A percentile compares a stretch with the other conserved stretches of the same genome.
Conservation (phyloP, 768 basidiomycete species). For the Boletus sp. region DNA sequence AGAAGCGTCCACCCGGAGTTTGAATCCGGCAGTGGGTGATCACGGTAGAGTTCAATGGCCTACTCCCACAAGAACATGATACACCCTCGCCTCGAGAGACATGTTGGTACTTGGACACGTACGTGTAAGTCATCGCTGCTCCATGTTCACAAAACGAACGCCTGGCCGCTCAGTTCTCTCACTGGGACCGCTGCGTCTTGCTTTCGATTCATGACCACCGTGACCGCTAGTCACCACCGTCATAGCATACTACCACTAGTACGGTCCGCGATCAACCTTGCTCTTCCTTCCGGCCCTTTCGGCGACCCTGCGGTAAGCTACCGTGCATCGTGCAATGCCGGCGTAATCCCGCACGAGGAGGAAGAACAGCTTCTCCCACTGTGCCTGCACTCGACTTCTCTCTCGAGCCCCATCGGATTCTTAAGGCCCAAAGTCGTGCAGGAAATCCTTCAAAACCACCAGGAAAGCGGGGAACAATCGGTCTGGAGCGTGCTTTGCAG, state of each 20-base stretch:
- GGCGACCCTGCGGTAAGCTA: constrained; percentile 7
- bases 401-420: constrained; percentile 19
- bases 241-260: constrained; percentile 22
- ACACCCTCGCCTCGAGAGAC: background rate
- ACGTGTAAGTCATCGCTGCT: background rate
- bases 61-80: background rate
- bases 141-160: background rate
- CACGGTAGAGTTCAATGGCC: too few relatives aligned
- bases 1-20: too few relatives aligned
- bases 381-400: constrained; percentile 12
- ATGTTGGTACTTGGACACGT: background rate
- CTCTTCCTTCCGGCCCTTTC: constrained; percentile 25
- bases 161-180: background rate
- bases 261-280: constrained; percentile 24
- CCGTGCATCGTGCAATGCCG: constrained; percentile 20
- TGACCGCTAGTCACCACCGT: background rate
- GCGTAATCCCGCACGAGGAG: constrained; percentile 1
- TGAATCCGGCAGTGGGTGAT: too few relatives aligned
- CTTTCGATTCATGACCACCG: background rate
- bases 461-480: constrained; percentile 2
- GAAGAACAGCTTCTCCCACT: constrained; percentile 23
- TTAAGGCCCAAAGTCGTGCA: constrained; percentile 12
- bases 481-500: constrained; percentile 20
- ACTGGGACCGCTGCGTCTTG: background rate
- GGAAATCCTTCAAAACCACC: constrained; percentile 11